A percentile compares a stretch with the other conserved stretches of the same genome.
Conservation (phyloP, 1,284 basidiomycete genomes). For the Inonotus hispidus region DNA sequence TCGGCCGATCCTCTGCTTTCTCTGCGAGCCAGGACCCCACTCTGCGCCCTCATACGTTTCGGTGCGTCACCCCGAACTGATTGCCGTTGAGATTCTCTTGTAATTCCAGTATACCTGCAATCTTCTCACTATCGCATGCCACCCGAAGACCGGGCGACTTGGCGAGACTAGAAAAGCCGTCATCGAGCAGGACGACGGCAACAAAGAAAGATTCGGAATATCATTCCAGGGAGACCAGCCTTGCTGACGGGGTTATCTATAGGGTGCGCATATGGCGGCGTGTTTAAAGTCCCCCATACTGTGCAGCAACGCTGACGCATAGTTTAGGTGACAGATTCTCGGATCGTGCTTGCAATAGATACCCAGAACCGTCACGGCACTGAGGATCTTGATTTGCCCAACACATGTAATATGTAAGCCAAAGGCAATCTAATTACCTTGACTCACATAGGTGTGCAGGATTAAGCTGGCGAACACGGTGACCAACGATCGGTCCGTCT, state of each 20-base stretch:
- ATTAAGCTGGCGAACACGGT: conserved; percentile 89
- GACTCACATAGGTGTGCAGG: conserved; percentile 24
- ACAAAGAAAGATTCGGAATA: conserved; percentile 41
- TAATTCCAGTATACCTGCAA: not conserved
- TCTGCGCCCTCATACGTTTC: conserved; percentile 83
- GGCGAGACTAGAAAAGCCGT: conserved; percentile 74
- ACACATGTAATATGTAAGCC: conserved; percentile 63
- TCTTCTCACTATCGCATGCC: not conserved
- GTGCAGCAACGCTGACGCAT: not conserved
- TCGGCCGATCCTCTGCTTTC: conserved; percentile 80
- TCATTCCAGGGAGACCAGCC: not conserved
- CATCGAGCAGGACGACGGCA: conserved; percentile 32
- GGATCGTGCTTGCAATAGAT: conserved; percentile 73
- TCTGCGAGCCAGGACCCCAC: conserved; percentile 48
- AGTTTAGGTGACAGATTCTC: conserved; percentile 64
- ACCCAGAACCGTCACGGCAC: conserved; percentile 42
- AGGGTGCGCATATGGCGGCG: conserved; percentile 42
- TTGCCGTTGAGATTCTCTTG: not conserved
- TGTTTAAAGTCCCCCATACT: not conserved
- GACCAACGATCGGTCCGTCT: conserved; percentile 77
- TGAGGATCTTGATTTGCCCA: conserved; percentile 75
- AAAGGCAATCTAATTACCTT: not conserved
- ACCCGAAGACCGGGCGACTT: conserved; percentile 55
- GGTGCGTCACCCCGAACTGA: conserved; percentile 38
- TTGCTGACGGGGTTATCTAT: conserved; percentile 75